Percentiles rank a stretch among this genome's conserved stretches.
phyloP scores from a whole-genome alignment of 169 alveolate genomes.

The Plasmodium billcollinsi region DNA sequence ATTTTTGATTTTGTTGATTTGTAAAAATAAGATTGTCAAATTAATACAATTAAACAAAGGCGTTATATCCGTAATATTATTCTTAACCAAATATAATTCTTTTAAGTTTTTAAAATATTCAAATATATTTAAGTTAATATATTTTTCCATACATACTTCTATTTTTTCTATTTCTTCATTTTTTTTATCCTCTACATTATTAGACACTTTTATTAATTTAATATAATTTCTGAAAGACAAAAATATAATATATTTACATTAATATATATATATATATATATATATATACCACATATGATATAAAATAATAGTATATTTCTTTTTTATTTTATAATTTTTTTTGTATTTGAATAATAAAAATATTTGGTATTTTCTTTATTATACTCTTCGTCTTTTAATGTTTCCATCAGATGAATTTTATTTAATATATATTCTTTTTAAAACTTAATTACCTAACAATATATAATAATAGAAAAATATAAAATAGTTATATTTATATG shows the following conservation, averaged over 20 bases:
- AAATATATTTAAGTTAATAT: slow-evolving; percentile 38
- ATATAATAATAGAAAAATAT: no score
- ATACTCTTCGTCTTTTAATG: slow-evolving; percentile 29
- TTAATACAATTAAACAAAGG: slow-evolving; percentile 42
- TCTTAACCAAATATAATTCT: slow-evolving; percentile 49
- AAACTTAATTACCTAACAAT: no score
- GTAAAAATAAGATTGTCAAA: slow-evolving; percentile 42
- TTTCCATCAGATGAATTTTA: slow-evolving; percentile 1
- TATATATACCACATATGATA: background rate
- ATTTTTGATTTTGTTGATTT: slow-evolving; percentile 42
- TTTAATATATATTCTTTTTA: no score
- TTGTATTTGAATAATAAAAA: background rate
- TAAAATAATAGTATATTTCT: background rate
- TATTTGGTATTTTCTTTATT: background rate
- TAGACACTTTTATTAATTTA: slow-evolving; percentile 37
- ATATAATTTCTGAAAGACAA: slow-evolving; percentile 1
- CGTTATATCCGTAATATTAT: slow-evolving; percentile 59
- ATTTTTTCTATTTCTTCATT: slow-evolving; percentile 60
- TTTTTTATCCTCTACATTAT: slow-evolving; percentile 48
- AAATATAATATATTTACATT: background rate
- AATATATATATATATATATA: background rate
- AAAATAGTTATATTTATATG: no score
- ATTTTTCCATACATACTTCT: slow-evolving; percentile 68
- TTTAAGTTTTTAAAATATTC: slow-evolving; percentile 44
- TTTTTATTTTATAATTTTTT: background rate